Evolutionary conservation across 2,329 filamentous ascomycete species (phyloP).

Genomic region (Polytolypa hystricis): DNA sequence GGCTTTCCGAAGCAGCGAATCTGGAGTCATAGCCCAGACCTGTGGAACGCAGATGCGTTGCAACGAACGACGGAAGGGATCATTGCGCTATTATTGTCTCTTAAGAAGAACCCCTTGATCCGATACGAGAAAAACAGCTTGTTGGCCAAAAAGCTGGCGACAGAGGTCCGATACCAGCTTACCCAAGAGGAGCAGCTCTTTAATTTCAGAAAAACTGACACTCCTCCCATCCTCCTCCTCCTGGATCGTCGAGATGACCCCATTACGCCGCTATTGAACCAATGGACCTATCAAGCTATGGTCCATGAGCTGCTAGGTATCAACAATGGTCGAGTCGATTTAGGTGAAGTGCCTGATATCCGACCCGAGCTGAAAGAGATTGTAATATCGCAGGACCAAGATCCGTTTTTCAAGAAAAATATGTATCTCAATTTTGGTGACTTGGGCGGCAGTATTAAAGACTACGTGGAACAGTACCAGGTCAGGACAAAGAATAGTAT

Average conservation of each 20-base stretch:
- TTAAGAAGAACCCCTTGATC: conserved; percentile 96
- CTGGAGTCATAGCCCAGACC: conserved; percentile 71
- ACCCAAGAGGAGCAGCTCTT: conserved; percentile 95
- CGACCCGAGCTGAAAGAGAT: conserved; percentile 85
- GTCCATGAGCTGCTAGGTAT: conserved; percentile 94
- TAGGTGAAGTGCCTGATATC: conserved; percentile 73
- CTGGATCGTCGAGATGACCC: conserved; percentile 89
- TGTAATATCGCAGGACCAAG: conserved; percentile 89
- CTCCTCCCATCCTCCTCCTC: conserved; percentile 81
- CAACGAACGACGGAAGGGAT: conserved; percentile 80
- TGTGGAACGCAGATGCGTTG: conserved; percentile 82
- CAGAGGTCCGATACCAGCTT: conserved; percentile 83
- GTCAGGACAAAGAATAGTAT: conserved; percentile 93
- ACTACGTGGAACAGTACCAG: conserved; percentile 98
- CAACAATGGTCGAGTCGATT: conserved; percentile 83
- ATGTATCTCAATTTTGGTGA: conserved; percentile 98
- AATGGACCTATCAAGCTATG: conserved; percentile 99
- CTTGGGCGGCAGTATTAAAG: conserved; percentile 89
- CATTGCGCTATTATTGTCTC: conserved; percentile 67
- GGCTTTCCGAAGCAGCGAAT: conserved; percentile 61
- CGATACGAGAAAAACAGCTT: conserved; percentile 86
- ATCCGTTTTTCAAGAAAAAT: conserved; percentile 98
- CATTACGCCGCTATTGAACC: conserved; percentile 83
- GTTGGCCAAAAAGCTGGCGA: conserved; percentile 82
- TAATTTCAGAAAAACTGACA: conserved; percentile 90